Base-by-base conservation (phyloP, 352 stramenopile genomes). In the Pythium coloratum region DNA sequence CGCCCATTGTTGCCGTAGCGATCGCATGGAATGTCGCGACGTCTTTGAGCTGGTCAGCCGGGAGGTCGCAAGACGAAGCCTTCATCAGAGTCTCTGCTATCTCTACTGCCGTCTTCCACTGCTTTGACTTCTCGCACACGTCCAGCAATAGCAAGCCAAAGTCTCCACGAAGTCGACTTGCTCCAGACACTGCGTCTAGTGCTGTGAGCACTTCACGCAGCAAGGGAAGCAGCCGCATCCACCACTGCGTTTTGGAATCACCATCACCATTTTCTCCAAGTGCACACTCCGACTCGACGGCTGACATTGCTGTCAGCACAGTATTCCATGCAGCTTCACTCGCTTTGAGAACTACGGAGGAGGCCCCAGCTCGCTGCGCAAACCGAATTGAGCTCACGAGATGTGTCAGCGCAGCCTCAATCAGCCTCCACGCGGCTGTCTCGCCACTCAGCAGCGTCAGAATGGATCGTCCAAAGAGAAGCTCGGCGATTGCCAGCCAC, bases 301-400 rank as follows among this genome's bases (percentile, higher is more conserved):
- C 63, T 10, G 16, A 33, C 44, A 84, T 74, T 16, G 42, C 72
- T 3, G 64, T 76, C 14, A 92, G 66, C 2, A 74, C 73, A 3
- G 79, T 77, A 53, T 97, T 97, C 92, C 90, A 98, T 1, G 93
- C 70, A 2, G 89, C 66, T 73, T 91, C 75, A 9, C 79, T 80
- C 0, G 83, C 78, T 62, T 84, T 85, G 36, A 74, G 47, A 16
- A 86, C 62, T 0, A 95, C 30, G 2, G 58, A 24, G 0, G 60
- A 33, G 0, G 74, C 62, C 6, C 63, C 70, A 0, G 76, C 72
- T 6, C 66, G 73, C 2, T 70, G 62, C 0, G 65, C 77, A 51
- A 83, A 91, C 34, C 81, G 71, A 1, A 72, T 73, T 12, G 78
- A 76, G 16, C 76, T 61, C 1, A 90, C 79, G 1, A 97, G 69